Percentiles rank a stretch among this genome's conserved stretches.
Evolutionary conservation across 73 alveolate genomes (phyloP).

Genomic region (Paramecium tetraurelia): DNA sequence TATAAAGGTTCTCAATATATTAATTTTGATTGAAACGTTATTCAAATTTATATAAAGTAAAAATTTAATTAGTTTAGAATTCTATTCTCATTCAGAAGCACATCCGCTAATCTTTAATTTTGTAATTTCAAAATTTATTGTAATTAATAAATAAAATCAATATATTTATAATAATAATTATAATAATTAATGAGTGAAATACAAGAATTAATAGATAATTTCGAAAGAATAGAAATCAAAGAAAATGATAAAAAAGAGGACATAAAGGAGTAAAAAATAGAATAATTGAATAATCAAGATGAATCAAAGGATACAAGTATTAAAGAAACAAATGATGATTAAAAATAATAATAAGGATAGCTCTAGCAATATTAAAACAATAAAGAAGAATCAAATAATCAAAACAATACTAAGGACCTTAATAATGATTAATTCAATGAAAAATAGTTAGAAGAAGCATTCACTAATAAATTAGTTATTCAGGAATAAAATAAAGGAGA

Average conservation of each 20-base stretch:
- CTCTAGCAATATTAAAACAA: not conserved
- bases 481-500: not conserved
- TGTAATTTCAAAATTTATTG: not conserved
- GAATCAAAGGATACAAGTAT: not conserved
- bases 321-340: not conserved
- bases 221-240: not conserved
- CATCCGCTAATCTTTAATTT: not conserved
- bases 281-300: not conserved
- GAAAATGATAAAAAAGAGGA: not conserved
- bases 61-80: not conserved
- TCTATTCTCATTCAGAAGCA: not conserved
- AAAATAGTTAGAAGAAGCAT: not conserved
- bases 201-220: not conserved
- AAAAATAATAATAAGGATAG: not conserved
- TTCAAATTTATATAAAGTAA: not conserved
- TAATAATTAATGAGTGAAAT: not conserved
- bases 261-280: not conserved
- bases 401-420: not conserved
- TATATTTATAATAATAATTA: not conserved
- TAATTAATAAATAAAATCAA: not conserved
- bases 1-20: not conserved
- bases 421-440: not conserved
- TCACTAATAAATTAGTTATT: not conserved
- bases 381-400: not conserved
- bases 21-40: not conserved